A percentile compares a stretch with the other conserved stretches of the same genome.
Evolutionary conservation across 352 stramenopile species (phyloP).

Genomic region (Pythium sp.): DNA sequence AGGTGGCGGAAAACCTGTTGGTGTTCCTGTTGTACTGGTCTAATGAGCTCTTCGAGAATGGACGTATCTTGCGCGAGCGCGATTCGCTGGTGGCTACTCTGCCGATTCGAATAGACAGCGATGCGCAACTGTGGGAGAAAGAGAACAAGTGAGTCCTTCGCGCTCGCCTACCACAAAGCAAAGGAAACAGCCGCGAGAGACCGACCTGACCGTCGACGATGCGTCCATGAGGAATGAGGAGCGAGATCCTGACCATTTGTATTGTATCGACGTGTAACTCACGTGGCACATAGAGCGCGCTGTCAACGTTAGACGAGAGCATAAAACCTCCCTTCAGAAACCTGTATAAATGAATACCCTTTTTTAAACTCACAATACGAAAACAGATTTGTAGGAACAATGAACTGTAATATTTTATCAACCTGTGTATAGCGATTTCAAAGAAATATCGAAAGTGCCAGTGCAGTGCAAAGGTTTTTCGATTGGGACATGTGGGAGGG

Average conservation of each 20-base stretch:
- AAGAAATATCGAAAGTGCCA: conserved; percentile 9
- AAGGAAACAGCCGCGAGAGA: neutral
- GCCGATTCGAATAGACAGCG: neutral
- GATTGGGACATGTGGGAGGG: conserved; percentile 6
- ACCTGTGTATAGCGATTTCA: neutral
- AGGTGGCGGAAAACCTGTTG: neutral
- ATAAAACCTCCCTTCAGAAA: neutral
- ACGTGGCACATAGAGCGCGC: conserved; percentile 9
- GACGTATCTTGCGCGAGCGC: neutral
- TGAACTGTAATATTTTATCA: neutral
- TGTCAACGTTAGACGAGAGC: neutral
- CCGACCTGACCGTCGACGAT: neutral
- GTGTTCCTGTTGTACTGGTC: neutral
- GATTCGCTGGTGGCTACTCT: neutral
- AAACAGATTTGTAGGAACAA: neutral
- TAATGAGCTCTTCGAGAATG: neutral
- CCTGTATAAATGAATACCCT: neutral
- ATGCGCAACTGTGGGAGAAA: conserved; percentile 4
- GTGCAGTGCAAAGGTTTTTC: neutral
- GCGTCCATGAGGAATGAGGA: neutral
- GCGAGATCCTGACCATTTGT: neutral
- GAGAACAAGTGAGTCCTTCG: neutral
- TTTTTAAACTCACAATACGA: neutral
- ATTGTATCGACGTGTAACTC: conserved; percentile 12
- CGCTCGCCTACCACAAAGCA: conserved; percentile 4